These are phyloP conservation scores for Solanum chilense DNA, from an alignment of 257 asterid genomes.

Conservation along the genomic window DNA sequence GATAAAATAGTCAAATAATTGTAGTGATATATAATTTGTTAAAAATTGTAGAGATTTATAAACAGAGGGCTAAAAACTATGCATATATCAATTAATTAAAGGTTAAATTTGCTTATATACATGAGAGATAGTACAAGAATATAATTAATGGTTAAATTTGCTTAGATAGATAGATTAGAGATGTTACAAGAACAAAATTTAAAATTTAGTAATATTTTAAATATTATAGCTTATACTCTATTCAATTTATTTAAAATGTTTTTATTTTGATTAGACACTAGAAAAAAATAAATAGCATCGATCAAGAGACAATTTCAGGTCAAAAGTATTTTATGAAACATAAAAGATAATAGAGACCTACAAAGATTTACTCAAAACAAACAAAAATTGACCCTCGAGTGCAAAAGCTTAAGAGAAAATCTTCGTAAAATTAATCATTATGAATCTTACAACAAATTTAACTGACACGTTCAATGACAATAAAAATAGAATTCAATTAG, in stretches of 20 bases:
- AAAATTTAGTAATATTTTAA: neutral
- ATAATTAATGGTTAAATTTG: neutral
- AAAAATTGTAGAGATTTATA: neutral
- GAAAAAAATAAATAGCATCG: neutral
- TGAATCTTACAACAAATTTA: neutral
- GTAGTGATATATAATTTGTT: neutral
- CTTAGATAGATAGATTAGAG: neutral
- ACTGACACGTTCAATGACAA: neutral
- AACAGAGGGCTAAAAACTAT: neutral
- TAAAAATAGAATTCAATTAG: neutral
- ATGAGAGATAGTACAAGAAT: no score
- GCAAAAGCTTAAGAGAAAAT: accelerated
- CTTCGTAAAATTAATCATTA: neutral
- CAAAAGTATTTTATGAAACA: accelerated
- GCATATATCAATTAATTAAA: neutral
- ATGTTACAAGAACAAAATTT: neutral
- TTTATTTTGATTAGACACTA: neutral
- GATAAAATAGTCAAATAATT: neutral
- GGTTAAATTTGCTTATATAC: no score
- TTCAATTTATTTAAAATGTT: neutral
- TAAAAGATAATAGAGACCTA: neutral
- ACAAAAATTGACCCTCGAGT: neutral
- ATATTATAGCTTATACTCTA: accelerated
- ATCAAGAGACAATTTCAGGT: accelerated
- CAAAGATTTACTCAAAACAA: neutral